Conservation (phyloP, 1,284 basidiomycete genomes). For the Sanghuangporus sanghuang region DNA sequence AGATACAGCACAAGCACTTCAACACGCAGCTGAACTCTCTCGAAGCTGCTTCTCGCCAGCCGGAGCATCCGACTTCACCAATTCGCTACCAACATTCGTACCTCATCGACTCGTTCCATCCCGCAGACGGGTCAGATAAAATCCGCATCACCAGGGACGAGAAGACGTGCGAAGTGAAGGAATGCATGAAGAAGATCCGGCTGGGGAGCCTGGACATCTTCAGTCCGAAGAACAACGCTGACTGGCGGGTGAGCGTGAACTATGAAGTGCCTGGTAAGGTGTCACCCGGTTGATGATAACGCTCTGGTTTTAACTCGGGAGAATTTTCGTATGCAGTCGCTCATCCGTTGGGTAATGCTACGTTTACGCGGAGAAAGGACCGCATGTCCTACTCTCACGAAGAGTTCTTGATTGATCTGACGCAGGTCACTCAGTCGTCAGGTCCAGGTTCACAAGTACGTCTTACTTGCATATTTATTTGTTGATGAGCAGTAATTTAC, state of each 20-base stretch:
- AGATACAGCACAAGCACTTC: slow-evolving; percentile 84
- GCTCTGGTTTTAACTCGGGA: neutral
- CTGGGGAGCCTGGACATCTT: slow-evolving; percentile 87
- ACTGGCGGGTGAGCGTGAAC: slow-evolving; percentile 92
- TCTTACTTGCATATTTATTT: neutral
- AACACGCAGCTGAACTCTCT: slow-evolving; percentile 83
- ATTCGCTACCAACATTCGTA: slow-evolving; percentile 77
- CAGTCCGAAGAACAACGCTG: slow-evolving; percentile 77
- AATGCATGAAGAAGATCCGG: slow-evolving; percentile 74
- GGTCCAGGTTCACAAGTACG: slow-evolving; percentile 39
- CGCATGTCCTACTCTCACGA: slow-evolving; percentile 91
- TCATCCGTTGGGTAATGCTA: slow-evolving; percentile 55
- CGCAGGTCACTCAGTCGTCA: slow-evolving; percentile 70
- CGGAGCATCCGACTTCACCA: slow-evolving; percentile 45
- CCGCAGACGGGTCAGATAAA: slow-evolving; percentile 51
- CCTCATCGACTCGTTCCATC: slow-evolving; percentile 82
- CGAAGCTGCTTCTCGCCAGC: slow-evolving; percentile 44
- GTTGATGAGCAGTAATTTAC: neutral
- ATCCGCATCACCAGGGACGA: slow-evolving; percentile 85
- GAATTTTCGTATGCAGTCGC: slow-evolving; percentile 37
- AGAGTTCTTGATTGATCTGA: slow-evolving; percentile 89
- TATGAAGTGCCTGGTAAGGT: slow-evolving; percentile 71
- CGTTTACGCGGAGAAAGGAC: slow-evolving; percentile 76
- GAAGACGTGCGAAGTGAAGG: slow-evolving; percentile 60
- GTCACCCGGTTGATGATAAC: neutral